A percentile compares a stretch with the other conserved stretches of the same genome.
Conservation (phyloP, 192 early-diverging fungal genomes). For the Rhizoclosmatium sp. region DNA sequence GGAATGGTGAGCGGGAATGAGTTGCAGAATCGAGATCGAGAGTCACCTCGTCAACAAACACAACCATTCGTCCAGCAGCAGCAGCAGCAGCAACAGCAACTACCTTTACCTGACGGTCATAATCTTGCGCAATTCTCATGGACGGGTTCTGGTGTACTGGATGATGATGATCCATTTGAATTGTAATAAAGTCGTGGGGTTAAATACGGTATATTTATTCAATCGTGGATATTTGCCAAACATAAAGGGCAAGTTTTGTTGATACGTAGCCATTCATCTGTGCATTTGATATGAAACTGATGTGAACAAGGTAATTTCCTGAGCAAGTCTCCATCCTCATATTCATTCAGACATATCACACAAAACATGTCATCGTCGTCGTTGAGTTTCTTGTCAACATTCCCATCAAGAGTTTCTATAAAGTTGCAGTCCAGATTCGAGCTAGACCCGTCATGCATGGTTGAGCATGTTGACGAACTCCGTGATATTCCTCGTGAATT, state of each 20-base stretch:
- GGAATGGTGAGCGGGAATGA: not conserved
- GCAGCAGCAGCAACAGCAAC: slow-evolving; percentile 8
- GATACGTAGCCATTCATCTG: slow-evolving; percentile 79
- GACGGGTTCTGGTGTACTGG: not conserved
- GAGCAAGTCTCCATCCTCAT: slow-evolving; percentile 79
- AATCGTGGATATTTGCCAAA: not conserved
- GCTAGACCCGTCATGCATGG: too few relatives aligned
- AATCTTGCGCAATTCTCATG: not conserved
- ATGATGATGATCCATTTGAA: not conserved
- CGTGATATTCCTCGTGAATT: too few relatives aligned
- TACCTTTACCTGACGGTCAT: not conserved
- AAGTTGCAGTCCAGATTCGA: not conserved
- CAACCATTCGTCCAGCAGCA: not conserved
- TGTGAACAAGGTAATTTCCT: slow-evolving; percentile 77
- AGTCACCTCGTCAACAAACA: not conserved
- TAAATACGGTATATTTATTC: too few relatives aligned
- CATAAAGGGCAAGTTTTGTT: slow-evolving; percentile 80
- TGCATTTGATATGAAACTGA: slow-evolving; percentile 77
- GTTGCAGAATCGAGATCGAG: not conserved
- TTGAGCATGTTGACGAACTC: too few relatives aligned
- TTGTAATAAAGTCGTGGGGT: not conserved
- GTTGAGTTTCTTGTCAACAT: not conserved
- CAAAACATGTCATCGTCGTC: slow-evolving; percentile 70
- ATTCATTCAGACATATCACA: slow-evolving; percentile 78
- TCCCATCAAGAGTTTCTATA: slow-evolving; percentile 12